Conservation (phyloP, 805 yeast species). For the Kodamaea sagamina region DNA sequence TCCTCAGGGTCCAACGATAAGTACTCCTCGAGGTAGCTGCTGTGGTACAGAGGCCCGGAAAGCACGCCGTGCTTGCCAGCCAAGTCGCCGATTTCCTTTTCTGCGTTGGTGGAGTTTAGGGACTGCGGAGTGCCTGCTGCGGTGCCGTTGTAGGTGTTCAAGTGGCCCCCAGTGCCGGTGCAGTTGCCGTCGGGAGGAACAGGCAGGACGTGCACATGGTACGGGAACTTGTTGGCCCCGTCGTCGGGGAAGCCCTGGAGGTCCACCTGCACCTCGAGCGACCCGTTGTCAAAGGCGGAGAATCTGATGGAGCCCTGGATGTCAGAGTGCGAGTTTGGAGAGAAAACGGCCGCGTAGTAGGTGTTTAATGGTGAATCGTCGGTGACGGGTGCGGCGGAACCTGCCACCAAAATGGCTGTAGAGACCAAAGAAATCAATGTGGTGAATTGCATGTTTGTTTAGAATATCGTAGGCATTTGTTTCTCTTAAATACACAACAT, state of each 20-base stretch:
- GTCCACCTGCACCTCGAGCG: conserved; percentile 33
- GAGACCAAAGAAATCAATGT: conserved; percentile 3
- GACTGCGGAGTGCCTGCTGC: conserved; percentile 22
- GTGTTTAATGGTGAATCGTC: conserved; percentile 31
- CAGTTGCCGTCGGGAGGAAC: conserved; percentile 31
- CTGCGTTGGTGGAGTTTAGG: conserved; percentile 15
- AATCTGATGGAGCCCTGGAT: conserved; percentile 33
- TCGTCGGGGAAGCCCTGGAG: conserved; percentile 31
- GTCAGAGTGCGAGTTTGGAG: conserved; percentile 17
- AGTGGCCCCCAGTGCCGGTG: conserved; percentile 35
- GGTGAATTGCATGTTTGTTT: background rate
- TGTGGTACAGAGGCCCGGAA: conserved; percentile 23
- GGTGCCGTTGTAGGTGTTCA: conserved; percentile 40
- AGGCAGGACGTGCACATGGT: conserved; percentile 40
- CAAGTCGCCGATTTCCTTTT: conserved; percentile 39
- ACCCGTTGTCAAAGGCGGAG: conserved; percentile 29
- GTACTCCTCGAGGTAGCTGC: conserved; percentile 24
- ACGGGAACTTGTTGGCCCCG: conserved; percentile 40
- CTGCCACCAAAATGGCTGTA: conserved; percentile 1
- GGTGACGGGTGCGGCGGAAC: conserved; percentile 27
- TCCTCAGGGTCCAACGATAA: conserved; percentile 24
- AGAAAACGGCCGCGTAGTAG: conserved; percentile 30
- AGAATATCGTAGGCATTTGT: too few relatives aligned
- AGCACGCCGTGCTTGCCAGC: conserved; percentile 40
- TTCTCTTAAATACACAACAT: too few relatives aligned